phyloP scores from a whole-genome alignment of 305 asterid genomes.

The Withania somnifera region DNA sequence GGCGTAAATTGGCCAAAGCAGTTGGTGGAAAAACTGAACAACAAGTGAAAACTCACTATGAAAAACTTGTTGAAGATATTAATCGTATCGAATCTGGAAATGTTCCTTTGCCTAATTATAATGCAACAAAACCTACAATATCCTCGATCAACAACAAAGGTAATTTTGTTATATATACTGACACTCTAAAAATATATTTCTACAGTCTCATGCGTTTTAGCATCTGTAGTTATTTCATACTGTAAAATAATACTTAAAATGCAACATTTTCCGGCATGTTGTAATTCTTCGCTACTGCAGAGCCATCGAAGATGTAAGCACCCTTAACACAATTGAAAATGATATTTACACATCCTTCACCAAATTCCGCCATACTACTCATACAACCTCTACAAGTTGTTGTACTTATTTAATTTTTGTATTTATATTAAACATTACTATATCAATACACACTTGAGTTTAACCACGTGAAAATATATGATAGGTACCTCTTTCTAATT shows the following conservation, averaged over 20 bases:
- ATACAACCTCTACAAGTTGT: not conserved
- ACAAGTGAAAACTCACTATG: conserved; percentile 37
- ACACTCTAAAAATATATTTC: too few species aligned
- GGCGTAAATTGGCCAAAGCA: conserved; percentile 43
- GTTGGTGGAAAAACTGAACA: conserved; percentile 50
- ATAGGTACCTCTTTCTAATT: not conserved
- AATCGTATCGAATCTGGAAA: conserved; percentile 40
- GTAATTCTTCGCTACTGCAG: too few species aligned
- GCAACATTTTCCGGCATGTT: too few species aligned
- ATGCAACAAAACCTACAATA: conserved; percentile 1
- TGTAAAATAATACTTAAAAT: too few species aligned
- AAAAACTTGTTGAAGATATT: conserved; percentile 32
- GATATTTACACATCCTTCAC: too few species aligned
- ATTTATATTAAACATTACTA: too few species aligned
- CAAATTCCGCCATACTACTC: too few species aligned
- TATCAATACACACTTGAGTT: not conserved
- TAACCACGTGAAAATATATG: not conserved
- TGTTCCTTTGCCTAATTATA: conserved; percentile 49
- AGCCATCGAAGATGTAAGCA: too few species aligned
- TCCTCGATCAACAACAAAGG: conserved; percentile 27
- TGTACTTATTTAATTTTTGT: not conserved
- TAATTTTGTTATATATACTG: too few species aligned
- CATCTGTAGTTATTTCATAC: too few species aligned
- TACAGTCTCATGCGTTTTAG: too few species aligned
- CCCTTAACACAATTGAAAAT: too few species aligned